Evolutionary conservation across 2,329 filamentous ascomycete species (phyloP).

Genomic region (Penicillium decumbens): DNA sequence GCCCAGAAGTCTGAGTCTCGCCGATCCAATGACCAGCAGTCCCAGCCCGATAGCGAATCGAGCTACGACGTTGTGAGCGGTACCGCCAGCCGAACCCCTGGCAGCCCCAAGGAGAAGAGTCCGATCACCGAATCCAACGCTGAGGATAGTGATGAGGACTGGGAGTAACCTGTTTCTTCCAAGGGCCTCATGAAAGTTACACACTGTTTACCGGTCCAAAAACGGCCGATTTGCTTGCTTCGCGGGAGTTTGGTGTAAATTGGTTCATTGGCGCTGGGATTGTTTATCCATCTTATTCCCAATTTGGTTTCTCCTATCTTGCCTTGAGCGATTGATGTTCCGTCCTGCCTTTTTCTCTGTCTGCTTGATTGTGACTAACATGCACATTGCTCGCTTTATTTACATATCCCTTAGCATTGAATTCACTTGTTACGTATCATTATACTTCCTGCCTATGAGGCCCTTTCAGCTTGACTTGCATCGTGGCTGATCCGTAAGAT

Average conservation of each 20-base stretch:
- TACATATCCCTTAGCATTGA: constrained; percentile 13
- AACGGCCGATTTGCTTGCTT: constrained; percentile 4
- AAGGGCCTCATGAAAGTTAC: not conserved
- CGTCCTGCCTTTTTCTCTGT: constrained; percentile 11
- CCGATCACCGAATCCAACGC: constrained; percentile 30
- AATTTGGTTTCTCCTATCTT: constrained; percentile 11
- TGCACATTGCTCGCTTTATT: constrained; percentile 15
- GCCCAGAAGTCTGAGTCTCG: constrained; percentile 63
- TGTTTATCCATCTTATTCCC: constrained; percentile 12
- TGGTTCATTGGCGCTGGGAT: constrained; percentile 18
- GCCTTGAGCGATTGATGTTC: constrained; percentile 20
- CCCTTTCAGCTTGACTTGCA: not conserved
- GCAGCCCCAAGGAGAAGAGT: constrained; percentile 55
- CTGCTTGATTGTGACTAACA: constrained; percentile 3
- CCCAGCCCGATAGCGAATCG: constrained; percentile 85
- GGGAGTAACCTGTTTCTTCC: constrained; percentile 55
- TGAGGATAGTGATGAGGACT: constrained; percentile 68
- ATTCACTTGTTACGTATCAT: not conserved
- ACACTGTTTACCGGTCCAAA: not conserved
- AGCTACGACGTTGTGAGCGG: constrained; percentile 93
- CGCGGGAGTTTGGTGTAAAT: constrained; percentile 17
- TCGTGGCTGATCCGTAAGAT: not conserved
- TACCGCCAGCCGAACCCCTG: constrained; percentile 70
- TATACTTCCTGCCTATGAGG: not conserved
- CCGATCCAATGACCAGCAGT: constrained; percentile 79